Base-by-base conservation (phyloP, 108 stramenopile species). In the Aurantiochytrium sp. region DNA sequence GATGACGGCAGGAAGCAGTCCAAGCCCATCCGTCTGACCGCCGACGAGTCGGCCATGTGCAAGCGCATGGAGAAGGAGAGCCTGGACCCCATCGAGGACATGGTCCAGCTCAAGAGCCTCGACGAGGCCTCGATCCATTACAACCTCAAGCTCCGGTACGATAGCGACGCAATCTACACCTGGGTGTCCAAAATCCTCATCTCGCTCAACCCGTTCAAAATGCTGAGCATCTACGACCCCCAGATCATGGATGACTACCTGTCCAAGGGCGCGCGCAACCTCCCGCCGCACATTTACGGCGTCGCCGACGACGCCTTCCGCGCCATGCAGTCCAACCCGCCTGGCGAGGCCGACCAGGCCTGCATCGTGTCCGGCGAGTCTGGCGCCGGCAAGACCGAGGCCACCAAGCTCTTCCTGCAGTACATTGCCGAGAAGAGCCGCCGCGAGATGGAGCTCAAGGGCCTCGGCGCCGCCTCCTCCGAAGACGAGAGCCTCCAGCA, bases 311-410 rank as follows among this genome's bases (percentile, higher is more conserved):
- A 90, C 87, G 48, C 90, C 32, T 88, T 52, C 85, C 42, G 54
- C 37, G 87, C 85, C 68, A 39, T 88, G 37, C 39, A 48, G 42
- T 48, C 42, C 19, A 48, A 41, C 73, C 6, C 12, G 73, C 45
- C 85, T 37, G 87, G 69, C 27, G 54, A 89, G 88, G 73, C 73
- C 30, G 73, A 81, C 52, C 86, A 86, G 54, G 24, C 86, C 36
- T 55, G 52, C 1, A 55, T 54, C 27, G 54, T 86, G 54, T 87
- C 86, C 4, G 89, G 89, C 30, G 89, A 90, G 87, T 87, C 87
- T 6, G 89, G 89, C 10, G 89, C 89, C 1, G 89, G 89, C 4
- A 90, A 90, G n/a, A 90, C 89, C 27, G 89, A 90, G 87, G 87
- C 89, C 22, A 90, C 87, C 24, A 90, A 90, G 87, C 87, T 69